These are phyloP conservation scores for Leccinum solheimii DNA, from an alignment of 1,284 basidiomycete species.

Conservation along the genomic window DNA sequence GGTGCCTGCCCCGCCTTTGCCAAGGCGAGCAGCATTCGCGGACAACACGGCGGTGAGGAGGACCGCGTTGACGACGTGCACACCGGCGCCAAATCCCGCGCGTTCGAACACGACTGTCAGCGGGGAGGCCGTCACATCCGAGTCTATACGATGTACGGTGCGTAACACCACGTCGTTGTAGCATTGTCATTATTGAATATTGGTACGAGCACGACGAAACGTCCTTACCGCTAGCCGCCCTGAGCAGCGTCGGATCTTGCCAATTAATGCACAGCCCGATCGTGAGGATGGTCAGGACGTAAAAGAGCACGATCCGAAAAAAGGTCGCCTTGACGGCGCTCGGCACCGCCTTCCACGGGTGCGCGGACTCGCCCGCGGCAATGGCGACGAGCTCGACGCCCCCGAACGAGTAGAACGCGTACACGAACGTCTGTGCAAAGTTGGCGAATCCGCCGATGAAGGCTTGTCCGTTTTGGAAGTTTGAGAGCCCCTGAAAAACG, in stretches of 20 bases:
- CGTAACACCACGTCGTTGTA: neutral
- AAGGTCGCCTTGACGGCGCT: constrained; percentile 71
- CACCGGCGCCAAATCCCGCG: constrained; percentile 58
- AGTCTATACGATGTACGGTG: constrained; percentile 34
- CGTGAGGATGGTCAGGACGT: constrained; percentile 55
- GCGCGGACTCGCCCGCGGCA: constrained; percentile 60
- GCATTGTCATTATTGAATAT: neutral
- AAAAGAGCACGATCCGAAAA: constrained; percentile 64
- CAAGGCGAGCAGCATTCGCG: constrained; percentile 59
- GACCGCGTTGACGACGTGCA: constrained; percentile 56
- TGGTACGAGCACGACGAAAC: neutral
- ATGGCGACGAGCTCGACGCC: constrained; percentile 74
- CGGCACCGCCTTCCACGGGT: constrained; percentile 63
- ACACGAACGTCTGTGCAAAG: constrained; percentile 56
- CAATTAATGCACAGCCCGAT: constrained; percentile 59
- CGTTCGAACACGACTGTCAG: constrained; percentile 59
- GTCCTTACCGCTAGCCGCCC: constrained; percentile 42
- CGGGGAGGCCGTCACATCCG: constrained; percentile 51
- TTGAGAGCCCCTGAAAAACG: constrained; percentile 45
- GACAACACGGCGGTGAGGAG: constrained; percentile 68
- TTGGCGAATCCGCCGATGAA: constrained; percentile 55
- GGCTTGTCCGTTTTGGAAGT: constrained; percentile 51
- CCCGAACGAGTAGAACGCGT: constrained; percentile 68
- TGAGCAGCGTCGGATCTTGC: constrained; percentile 48
- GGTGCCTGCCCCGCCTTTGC: constrained; percentile 50